Percentiles rank a stretch among this genome's conserved stretches.
phyloP scores from a whole-genome alignment of 1,284 basidiomycete genomes.

The Cerrena zonata region DNA sequence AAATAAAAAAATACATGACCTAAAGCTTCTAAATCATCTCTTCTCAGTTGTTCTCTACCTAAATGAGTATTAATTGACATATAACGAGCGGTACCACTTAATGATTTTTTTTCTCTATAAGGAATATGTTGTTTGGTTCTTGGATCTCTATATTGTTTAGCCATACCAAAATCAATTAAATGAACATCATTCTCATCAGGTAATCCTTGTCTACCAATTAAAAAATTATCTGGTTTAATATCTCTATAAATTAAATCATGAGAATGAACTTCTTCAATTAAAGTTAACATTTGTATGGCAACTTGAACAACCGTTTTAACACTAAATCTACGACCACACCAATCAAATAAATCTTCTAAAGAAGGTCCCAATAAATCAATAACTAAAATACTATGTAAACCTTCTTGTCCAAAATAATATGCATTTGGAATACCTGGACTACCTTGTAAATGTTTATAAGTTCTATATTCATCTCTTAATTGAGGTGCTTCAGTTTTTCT shows the following conservation, averaged over 20 bases:
- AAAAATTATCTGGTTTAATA: constrained; percentile 98
- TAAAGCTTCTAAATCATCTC: constrained; percentile 90
- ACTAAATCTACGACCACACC: constrained; percentile 93
- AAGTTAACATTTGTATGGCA: constrained; percentile 95
- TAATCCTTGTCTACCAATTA: constrained; percentile 90
- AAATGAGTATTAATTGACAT: constrained; percentile 99
- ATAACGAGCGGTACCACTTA: constrained; percentile 96
- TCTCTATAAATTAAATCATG: constrained; percentile 98
- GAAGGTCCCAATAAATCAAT: constrained; percentile 96
- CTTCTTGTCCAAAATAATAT: constrained; percentile 98
- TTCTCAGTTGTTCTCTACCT: constrained; percentile 83
- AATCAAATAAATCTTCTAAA: constrained; percentile 94
- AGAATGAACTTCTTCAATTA: constrained; percentile 95
- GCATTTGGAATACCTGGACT: constrained; percentile 94
- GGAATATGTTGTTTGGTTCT: constrained; percentile 97
- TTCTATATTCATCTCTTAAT: constrained; percentile 93
- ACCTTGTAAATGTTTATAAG: constrained; percentile 91
- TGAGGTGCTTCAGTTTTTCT: constrained; percentile 98
- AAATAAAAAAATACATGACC: constrained; percentile 99
- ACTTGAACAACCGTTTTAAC: constrained; percentile 99
- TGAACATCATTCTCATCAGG: constrained; percentile 87
- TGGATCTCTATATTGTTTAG: constrained; percentile 97
- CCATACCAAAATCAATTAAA: constrained; percentile 97
- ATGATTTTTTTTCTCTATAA: constrained; percentile 96
- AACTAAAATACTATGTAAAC: constrained; percentile 93